Conservation (phyloP, 495 filamentous ascomycete genomes). For the Penicillium longicatenatum region DNA sequence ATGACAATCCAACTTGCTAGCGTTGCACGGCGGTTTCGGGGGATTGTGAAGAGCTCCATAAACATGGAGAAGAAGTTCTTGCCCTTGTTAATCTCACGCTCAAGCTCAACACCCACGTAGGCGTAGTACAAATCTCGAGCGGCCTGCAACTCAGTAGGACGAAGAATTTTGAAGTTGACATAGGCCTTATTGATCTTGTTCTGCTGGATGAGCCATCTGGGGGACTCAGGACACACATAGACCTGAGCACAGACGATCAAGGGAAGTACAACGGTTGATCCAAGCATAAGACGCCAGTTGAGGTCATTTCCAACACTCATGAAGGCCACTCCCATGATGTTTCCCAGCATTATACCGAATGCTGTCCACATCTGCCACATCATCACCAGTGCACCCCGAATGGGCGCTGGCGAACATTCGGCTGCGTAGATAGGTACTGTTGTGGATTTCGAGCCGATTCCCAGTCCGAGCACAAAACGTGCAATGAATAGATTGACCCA, state of each 20-base stretch:
- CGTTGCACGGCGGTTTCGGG: constrained; percentile 56
- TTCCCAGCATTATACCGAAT: constrained; percentile 80
- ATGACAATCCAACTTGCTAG: constrained; percentile 53
- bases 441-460: constrained; percentile 60
- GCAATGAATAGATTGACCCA: constrained; percentile 57
- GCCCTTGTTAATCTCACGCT: constrained; percentile 46
- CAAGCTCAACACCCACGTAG: constrained; percentile 47
- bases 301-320: constrained; percentile 37
- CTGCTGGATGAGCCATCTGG: constrained; percentile 66
- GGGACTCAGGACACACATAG: constrained; percentile 66
- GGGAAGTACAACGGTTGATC: constrained; percentile 47
- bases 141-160: constrained; percentile 49
- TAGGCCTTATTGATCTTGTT: constrained; percentile 46
- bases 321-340: constrained; percentile 72
- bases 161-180: constrained; percentile 45
- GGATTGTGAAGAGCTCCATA: constrained; percentile 54
- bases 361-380: constrained; percentile 70
- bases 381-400: constrained; percentile 63
- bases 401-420: constrained; percentile 57
- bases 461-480: constrained; percentile 62
- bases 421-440: constrained; percentile 62
- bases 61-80: constrained; percentile 53
- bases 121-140: constrained; percentile 58
- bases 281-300: constrained; percentile 50
- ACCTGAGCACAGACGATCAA: constrained; percentile 53